Evolutionary conservation across 495 filamentous ascomycete genomes (phyloP).

Genomic region (Trichoderma parareesei): DNA sequence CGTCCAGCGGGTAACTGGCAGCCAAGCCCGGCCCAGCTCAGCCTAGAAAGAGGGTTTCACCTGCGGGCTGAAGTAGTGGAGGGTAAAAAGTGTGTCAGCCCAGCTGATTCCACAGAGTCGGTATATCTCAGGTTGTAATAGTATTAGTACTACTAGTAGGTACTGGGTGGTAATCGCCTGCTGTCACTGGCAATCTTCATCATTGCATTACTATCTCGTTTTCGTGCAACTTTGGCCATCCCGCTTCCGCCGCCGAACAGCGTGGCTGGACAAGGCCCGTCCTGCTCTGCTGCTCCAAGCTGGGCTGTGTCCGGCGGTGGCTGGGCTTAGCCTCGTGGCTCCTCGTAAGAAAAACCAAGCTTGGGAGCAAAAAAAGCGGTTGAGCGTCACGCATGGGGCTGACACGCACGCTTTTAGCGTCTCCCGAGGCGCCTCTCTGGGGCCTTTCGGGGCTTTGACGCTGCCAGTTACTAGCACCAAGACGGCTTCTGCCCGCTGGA

Average conservation of each 20-base stretch:
- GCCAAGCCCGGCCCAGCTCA: neutral
- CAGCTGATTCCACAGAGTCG: neutral
- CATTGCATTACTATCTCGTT: no score
- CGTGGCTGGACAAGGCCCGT: neutral
- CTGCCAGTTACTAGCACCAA: neutral
- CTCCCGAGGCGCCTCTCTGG: neutral
- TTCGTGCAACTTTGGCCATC: no score
- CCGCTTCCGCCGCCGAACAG: no score
- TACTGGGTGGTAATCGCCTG: no score
- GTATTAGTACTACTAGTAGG: no score
- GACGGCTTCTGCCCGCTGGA: neutral
- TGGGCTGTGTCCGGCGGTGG: conserved; percentile 4
- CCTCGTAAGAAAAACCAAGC: neutral
- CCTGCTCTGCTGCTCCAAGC: neutral
- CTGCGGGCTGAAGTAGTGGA: neutral
- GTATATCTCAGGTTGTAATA: no score
- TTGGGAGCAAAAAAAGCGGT: no score
- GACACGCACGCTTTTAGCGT: neutral
- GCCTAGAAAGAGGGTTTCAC: neutral
- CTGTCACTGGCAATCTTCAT: no score
- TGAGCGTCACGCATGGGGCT: conserved; percentile 2
- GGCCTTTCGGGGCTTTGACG: neutral
- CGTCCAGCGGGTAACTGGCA: conserved; percentile 5
- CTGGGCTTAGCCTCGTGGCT: neutral
- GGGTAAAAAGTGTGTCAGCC: neutral